Evolutionary conservation across 306 rosid genomes (phyloP).

Genomic region (Amphicarpaea edgeworthii): DNA sequence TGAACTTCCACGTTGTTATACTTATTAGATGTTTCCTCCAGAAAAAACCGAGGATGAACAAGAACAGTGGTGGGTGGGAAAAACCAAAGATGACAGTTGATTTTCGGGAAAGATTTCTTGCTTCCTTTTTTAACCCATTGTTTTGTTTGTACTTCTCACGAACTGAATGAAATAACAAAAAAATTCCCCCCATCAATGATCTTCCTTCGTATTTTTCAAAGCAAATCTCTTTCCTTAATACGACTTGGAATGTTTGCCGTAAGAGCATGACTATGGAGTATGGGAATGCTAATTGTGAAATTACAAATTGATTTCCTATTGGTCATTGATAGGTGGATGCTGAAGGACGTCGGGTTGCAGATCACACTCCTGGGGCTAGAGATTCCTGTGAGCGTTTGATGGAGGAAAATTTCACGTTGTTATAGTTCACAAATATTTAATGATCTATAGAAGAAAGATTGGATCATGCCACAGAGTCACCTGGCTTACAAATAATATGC

Average conservation of each 20-base stretch:
- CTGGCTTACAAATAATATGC: too few relatives aligned
- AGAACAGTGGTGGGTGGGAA: constrained; percentile 24
- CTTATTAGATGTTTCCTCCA: constrained; percentile 33
- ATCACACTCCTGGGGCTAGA: neutral
- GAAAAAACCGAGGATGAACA: constrained; percentile 33
- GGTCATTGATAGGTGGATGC: neutral
- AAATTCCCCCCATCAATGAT: neutral
- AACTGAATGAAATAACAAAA: constrained; percentile 32
- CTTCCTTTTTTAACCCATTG: constrained; percentile 23
- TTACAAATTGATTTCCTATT: neutral
- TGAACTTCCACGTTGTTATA: constrained; percentile 42
- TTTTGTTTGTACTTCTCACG: constrained; percentile 33
- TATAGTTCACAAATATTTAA: neutral
- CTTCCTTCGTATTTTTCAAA: neutral
- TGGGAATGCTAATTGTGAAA: constrained; percentile 24
- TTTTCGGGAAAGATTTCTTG: constrained; percentile 40
- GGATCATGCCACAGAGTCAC: too few relatives aligned
- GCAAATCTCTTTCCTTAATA: neutral
- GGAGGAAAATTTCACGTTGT: neutral
- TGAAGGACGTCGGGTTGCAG: neutral
- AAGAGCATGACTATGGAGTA: neutral
- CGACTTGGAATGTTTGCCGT: constrained; percentile 8
- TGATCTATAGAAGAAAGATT: neutral
- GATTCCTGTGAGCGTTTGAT: neutral
- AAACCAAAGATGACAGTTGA: constrained; percentile 33